Evolutionary conservation across 306 rosid genomes (phyloP), one percentile per base, ranked within the genome.

Genomic region (Trifolium fragiferum): DNA sequence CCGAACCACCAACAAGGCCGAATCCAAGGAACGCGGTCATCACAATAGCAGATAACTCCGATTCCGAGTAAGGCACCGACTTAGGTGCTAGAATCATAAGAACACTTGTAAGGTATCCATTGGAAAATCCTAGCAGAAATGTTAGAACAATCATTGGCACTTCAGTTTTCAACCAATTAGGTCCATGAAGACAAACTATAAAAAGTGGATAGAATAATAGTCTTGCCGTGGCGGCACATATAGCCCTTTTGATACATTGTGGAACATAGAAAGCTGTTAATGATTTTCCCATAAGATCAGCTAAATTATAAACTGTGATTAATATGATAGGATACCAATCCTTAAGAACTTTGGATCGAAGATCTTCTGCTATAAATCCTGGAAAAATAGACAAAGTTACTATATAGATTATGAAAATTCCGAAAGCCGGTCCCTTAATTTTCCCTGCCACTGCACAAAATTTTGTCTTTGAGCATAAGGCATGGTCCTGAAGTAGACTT

Each of bases 311-410:
- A 76, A 82, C 82, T 43, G 97, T 81, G 74, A 91, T 94, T 50
- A 91, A 85, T 81, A 94, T 51, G 77, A 94, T 90, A 20, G 98
- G 98, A 57, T 94, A 94, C 97, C 98, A 94, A 82, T 91, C 96
- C 79, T 71, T 80, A 40, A 94, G 83, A 82, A 84, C 18, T 72
- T 87, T 75, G 60, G 97, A 94, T 50, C 84, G 75, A 0, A 91
- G 76, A 81, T 90, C 84, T 83, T 94, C 98, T 0, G 98, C 93
- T 35, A 94, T 82, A 37, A 84, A 91, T 69, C 98, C 98, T 3
- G 98, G 98, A 66, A 94, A 94, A 16, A 94, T 91, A 2, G 98
- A 94, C 23, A 94, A 82, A 13, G 97, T 94, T 81, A 94, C 97
- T 5, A 86, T 70, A 37, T 94, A 91, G 51, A 84, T 90, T 43